A percentile compares a stretch with the other conserved stretches of the same genome.
These are phyloP conservation scores for rapeseed (Brassica napus) DNA, from an alignment of 345 rosid genomes.

Conservation along the genomic window Da-Ae NC_063438.1:8887001-8887500, in stretches of 20 bases:
- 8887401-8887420: slow-evolving; percentile 29
- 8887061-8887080: slow-evolving; percentile 92
- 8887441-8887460: slow-evolving; percentile 44
- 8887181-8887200: slow-evolving; percentile 51
- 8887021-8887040: slow-evolving; percentile 72
- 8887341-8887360: slow-evolving; percentile 49
- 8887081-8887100: slow-evolving; percentile 86
- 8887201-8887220: slow-evolving; percentile 31
- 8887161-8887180: slow-evolving; percentile 64
- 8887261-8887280: slow-evolving; percentile 52
- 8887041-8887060: slow-evolving; percentile 87
- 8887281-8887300: slow-evolving; percentile 15
- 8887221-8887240: slow-evolving; percentile 31
- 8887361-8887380: slow-evolving; percentile 33
- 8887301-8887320: slow-evolving; percentile 45
- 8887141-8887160: slow-evolving; percentile 83
- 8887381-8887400: background rate
- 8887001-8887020: slow-evolving; percentile 33
- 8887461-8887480: slow-evolving; percentile 68
- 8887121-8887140: slow-evolving; percentile 78
- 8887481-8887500: slow-evolving; percentile 71
- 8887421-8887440: slow-evolving; percentile 38
- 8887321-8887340: slow-evolving; percentile 43
- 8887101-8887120: slow-evolving; percentile 87
- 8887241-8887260: slow-evolving; percentile 26